phyloP scores from a whole-genome alignment of 2,329 filamentous ascomycete species.

The Phialophora expanda region DNA sequence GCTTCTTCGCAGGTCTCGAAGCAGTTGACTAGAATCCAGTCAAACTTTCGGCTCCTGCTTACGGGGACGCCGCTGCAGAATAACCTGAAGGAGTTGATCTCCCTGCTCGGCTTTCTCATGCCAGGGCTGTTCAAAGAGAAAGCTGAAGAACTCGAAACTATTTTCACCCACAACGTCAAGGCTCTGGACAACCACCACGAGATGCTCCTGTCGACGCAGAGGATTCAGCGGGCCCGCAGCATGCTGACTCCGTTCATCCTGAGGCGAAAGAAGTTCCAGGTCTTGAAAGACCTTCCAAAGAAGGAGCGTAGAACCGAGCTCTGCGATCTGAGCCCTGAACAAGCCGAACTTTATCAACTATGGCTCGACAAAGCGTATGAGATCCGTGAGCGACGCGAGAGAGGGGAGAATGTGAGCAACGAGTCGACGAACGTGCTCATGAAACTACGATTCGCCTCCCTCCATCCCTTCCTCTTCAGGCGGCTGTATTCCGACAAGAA shows the following conservation, averaged over 20 bases:
- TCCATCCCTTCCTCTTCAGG: constrained; percentile 87
- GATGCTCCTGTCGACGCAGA: constrained; percentile 81
- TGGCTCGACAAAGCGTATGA: constrained; percentile 68
- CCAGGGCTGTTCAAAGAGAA: constrained; percentile 79
- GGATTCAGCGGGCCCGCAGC: constrained; percentile 82
- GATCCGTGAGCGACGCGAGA: constrained; percentile 64
- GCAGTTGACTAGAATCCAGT: constrained; percentile 75
- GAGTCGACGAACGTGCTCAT: constrained; percentile 75
- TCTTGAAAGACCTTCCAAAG: constrained; percentile 77
- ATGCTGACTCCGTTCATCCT: constrained; percentile 96
- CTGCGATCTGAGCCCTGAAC: constrained; percentile 76
- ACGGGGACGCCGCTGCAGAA: constrained; percentile 95
- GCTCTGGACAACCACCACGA: constrained; percentile 75
- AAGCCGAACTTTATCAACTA: constrained; percentile 74
- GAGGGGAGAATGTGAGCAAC: constrained; percentile 58
- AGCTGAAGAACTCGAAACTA: constrained; percentile 77
- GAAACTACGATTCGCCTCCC: constrained; percentile 87
- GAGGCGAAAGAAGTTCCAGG: constrained; percentile 89
- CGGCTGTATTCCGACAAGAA: constrained; percentile 76
- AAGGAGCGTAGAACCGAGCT: constrained; percentile 80
- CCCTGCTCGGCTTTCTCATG: constrained; percentile 91
- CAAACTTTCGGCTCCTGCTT: constrained; percentile 83
- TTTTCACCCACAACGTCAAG: constrained; percentile 91
- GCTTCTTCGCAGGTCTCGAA: constrained; percentile 80
- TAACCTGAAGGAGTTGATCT: constrained; percentile 89